Evolutionary conservation across 306 rosid species (phyloP), one percentile per base, ranked within the genome.

Genomic region (Prunus armeniaca): DNA sequence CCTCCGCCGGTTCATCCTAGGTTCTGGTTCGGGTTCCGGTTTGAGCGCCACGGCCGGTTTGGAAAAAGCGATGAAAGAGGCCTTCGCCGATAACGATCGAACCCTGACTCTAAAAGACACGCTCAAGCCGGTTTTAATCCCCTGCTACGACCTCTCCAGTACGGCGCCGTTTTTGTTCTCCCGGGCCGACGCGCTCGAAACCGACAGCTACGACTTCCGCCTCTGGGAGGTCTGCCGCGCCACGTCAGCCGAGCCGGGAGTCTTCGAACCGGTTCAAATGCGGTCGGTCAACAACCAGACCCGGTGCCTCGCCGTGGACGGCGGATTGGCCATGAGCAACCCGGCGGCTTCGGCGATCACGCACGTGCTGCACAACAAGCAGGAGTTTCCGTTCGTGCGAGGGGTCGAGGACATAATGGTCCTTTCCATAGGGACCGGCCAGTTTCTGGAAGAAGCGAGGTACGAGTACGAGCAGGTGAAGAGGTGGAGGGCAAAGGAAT

Each of bases 151-250:
- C 76, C 76, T 96, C 3, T 90, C 97, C 24, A 95, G 97, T 47
- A 85, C 91, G 89, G 98, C 99, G 82, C 98, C 98, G 80, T 91
- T 96, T 83, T 66, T 96, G 82, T 96, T 96, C 85, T 96, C 99
- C 25, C 83, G 99, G 12, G 99, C 99, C 22, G 99, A 96, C 85
- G 99, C 99, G 17, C 87, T 96, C 5, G 99, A 92, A 75, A 91
- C 95, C 51, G 97, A 92, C 12, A 89, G 93, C 86, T 96, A 81
- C 80, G 96, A 96, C 73, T 96, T 96, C 88, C 87, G 87, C 17
- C 92, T 96, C 30, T 92, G 99, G 98, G 97, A 92, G 87, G 93
- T 96, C 1, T 92, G 99, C 83, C 87, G 95, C 1, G 99, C 99
- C 46, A 96, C 99, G 56, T 84, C 98, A 46, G 98, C 99, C 11